Evolutionary conservation across 805 yeast genomes (phyloP).

Genomic region (Saccharomycopsis fodiens): DNA sequence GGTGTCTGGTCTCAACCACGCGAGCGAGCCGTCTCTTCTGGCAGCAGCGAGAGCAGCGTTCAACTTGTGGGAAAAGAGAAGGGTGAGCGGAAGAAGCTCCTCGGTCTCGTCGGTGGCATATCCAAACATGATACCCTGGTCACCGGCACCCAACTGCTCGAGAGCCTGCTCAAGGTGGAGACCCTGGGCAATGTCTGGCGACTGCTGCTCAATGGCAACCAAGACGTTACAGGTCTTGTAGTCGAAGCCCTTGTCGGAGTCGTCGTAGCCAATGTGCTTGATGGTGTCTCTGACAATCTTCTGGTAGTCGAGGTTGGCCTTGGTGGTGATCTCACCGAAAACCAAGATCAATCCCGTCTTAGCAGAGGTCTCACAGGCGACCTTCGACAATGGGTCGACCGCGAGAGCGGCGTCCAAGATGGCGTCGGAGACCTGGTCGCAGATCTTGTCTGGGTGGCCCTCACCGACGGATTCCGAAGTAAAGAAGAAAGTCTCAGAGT

Average conservation of each 20-base stretch:
- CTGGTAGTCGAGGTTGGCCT: slow-evolving; percentile 92
- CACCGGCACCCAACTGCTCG: slow-evolving; percentile 99
- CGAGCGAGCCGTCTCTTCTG: slow-evolving; percentile 89
- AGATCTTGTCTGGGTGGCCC: slow-evolving; percentile 92
- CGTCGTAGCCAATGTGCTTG: slow-evolving; percentile 96
- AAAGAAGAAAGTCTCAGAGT: slow-evolving; percentile 45
- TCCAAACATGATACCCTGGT: slow-evolving; percentile 99
- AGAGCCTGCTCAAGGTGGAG: slow-evolving; percentile 89
- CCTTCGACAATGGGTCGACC: slow-evolving; percentile 95
- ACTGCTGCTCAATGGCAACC: slow-evolving; percentile 99
- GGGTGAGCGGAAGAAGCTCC: slow-evolving; percentile 93
- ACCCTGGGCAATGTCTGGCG: slow-evolving; percentile 99
- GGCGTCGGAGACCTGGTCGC: slow-evolving; percentile 99
- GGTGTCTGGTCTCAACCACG: slow-evolving; percentile 99
- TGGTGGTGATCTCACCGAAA: slow-evolving; percentile 98
- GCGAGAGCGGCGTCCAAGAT: slow-evolving; percentile 94
- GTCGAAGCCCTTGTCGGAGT: slow-evolving; percentile 94
- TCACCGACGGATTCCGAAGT: slow-evolving; percentile 91
- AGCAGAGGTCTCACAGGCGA: slow-evolving; percentile 98
- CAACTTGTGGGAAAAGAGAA: slow-evolving; percentile 89
- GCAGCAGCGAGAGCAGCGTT: slow-evolving; percentile 96
- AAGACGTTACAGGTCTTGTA: slow-evolving; percentile 98
- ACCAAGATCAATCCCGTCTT: slow-evolving; percentile 99
- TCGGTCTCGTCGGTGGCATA: slow-evolving; percentile 99
- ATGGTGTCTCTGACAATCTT: slow-evolving; percentile 96